These are phyloP conservation scores for Ramularia collo-cygni DNA, from an alignment of 2,329 filamentous ascomycete species.

Conservation along the genomic window DNA sequence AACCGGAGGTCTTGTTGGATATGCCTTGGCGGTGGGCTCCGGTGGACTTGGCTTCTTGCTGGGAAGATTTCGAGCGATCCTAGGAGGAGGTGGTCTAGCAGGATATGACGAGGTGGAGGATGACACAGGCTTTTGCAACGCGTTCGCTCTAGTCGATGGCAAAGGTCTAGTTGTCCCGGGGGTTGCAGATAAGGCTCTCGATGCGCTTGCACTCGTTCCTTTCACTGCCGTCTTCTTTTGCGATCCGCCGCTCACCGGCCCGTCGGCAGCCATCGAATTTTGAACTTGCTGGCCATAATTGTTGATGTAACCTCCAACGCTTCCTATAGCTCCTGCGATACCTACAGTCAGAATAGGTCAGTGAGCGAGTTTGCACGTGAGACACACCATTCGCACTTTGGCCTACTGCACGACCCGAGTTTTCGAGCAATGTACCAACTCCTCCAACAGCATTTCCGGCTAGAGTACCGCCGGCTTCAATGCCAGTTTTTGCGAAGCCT, in stretches of 20 bases:
- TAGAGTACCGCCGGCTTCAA: slow-evolving; percentile 32
- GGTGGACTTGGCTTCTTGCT: slow-evolving; percentile 6
- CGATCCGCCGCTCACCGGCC: slow-evolving; percentile 15
- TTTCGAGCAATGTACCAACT: slow-evolving; percentile 29
- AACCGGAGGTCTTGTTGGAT: no score
- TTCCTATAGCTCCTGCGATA: slow-evolving; percentile 28
- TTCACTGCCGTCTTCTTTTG: slow-evolving; percentile 24
- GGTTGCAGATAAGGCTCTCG: slow-evolving; percentile 1
- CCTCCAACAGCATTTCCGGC: slow-evolving; percentile 34
- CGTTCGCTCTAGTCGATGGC: slow-evolving; percentile 8
- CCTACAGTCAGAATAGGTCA: slow-evolving; percentile 23
- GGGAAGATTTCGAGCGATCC: slow-evolving; percentile 1
- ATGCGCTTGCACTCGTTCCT: slow-evolving; percentile 10
- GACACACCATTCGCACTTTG: slow-evolving; percentile 26
- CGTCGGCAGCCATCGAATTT: slow-evolving; percentile 27
- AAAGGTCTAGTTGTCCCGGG: neutral
- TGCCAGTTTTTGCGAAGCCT: slow-evolving; percentile 27
- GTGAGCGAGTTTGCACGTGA: slow-evolving; percentile 5
- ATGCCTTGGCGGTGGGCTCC: no score
- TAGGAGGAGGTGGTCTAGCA: slow-evolving; percentile 3
- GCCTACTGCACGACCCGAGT: slow-evolving; percentile 27
- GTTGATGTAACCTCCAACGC: slow-evolving; percentile 31
- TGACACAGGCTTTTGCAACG: slow-evolving; percentile 4
- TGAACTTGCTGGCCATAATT: slow-evolving; percentile 28
- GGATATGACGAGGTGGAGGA: slow-evolving; percentile 1